These are phyloP conservation scores for Hebeloma cylindrosporum DNA, from an alignment of 768 basidiomycete genomes.

Conservation along the genomic window DNA sequence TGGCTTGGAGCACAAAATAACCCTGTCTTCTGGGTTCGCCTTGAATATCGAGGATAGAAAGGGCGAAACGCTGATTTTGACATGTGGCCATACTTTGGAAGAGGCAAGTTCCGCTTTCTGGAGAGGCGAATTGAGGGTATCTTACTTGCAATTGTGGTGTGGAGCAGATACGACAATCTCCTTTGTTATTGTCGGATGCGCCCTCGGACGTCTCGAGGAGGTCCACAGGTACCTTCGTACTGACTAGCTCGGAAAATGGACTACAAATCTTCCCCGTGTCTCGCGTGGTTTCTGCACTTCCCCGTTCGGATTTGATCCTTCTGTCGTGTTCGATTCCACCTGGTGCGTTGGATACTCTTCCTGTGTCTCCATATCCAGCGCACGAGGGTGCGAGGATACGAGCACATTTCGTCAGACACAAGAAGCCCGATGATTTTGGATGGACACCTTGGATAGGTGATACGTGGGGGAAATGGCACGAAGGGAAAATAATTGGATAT, in stretches of 20 bases:
- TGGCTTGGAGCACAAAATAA: constrained; percentile 41
- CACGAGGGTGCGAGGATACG: constrained; percentile 44
- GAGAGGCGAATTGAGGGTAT: background rate
- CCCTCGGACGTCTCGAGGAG: constrained; percentile 11
- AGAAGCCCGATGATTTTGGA: constrained; percentile 35
- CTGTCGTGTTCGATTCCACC: constrained; percentile 32
- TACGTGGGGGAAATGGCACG: constrained; percentile 54
- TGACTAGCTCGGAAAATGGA: constrained; percentile 36
- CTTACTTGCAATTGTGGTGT: constrained; percentile 5
- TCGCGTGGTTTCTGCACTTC: constrained; percentile 54
- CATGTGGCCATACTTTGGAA: constrained; percentile 65
- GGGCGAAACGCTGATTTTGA: constrained; percentile 41
- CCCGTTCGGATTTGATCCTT: constrained; percentile 56
- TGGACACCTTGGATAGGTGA: constrained; percentile 56
- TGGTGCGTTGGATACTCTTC: constrained; percentile 42
- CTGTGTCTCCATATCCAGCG: constrained; percentile 64
- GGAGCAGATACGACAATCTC: constrained; percentile 30
- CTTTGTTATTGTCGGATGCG: constrained; percentile 20
- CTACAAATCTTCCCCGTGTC: constrained; percentile 40
- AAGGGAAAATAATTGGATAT: constrained; percentile 55
- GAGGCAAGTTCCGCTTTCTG: constrained; percentile 38
- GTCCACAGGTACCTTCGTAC: constrained; percentile 44
- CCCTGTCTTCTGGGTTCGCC: constrained; percentile 58
- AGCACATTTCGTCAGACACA: constrained; percentile 54
- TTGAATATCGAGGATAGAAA: constrained; percentile 32